Evolutionary conservation across 169 alveolate species (phyloP), one percentile per base, ranked within the genome.

Genomic region (Eimeria falciformis): DNA sequence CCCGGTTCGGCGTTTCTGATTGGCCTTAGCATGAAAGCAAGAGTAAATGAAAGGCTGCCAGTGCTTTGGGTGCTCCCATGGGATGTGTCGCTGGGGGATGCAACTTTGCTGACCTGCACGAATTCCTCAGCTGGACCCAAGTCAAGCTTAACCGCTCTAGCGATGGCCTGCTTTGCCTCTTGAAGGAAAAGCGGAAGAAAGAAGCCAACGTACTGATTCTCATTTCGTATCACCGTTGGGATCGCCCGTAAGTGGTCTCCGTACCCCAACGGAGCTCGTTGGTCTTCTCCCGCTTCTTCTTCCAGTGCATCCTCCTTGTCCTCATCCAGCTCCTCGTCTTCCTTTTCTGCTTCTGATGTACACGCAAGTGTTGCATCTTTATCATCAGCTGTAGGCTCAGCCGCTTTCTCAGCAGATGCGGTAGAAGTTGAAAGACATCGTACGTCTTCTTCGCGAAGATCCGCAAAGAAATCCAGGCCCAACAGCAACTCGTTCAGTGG

Each of bases 91-190:
- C n/a, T 50, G 62, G 62, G 62, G 18, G 62, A 50, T 12, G n/a
- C n/a, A n/a, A 56, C 62, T 11, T 14, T 50, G 29, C 77, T 25
- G 50, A 81, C 89, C 91, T 90, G 94, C 58, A 79, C 21, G 23
- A 62, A 65, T 55, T 50, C 56, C 77, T 81, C 91, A 18, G 91
- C 66, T 1, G 58, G 50, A 43, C 91, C 77, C 81, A 91, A 50
- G 46, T 91, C 94, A 56, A 83, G 55, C 40, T 66, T 83, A 33
- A 82, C 83, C 33, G 91, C 91, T 14, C 94, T 79, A 2, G 89
- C 87, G 17, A 91, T 65, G 75, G 89, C 65, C 73, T 78, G 91
- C 84, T 71, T 91, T 45, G 94, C 91, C 90, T 91, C 94, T 43
- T 79, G 84, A 14, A 81, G 69, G 75, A 91, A 83, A 45, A 91